Base-by-base conservation (phyloP, 805 yeast species). In the Yarrowia divulgata region DNA sequence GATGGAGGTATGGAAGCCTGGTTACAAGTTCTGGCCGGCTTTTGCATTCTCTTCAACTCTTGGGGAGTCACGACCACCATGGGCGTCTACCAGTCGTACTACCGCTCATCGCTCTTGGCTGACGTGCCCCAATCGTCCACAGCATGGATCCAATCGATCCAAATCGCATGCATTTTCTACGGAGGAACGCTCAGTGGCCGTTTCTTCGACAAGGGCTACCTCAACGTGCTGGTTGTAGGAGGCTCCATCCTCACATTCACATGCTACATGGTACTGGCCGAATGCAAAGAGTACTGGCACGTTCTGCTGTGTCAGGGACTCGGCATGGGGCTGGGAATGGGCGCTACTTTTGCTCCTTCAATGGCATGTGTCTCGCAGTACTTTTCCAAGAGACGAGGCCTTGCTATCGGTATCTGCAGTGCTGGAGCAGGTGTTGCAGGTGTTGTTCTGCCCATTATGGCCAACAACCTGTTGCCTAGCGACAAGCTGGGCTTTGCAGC, bases 11-110 rank as follows among this genome's bases (percentile, higher is more conserved):
- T 48, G 10, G 35, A 32, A 8, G 87, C 85, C 1, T 85, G 87
- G 87, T 73, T 83, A n/a, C 84, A 83, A n/a, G 83, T 85, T 0
- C 32, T 81, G 1, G 84, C 83, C 19, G 81, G 80, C 0, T 81
- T 84, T 78, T 77, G 82, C 19, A 73, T 80, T 75, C 74, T 80
- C 82, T 73, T 83, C 73, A 74, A 83, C 70, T 82, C 88, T 0
- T 86, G 86, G 83, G 90, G 90, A n/a, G 80, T 85, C 76, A 84
- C 84, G 67, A 84, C 86, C 37, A 79, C 85, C 3, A 86, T 79
- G 75, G 89, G 89, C 23, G 85, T 86, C 4, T 87, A 84, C 73
- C 83, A 86, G 60, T 79, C 83, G 50, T 85, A 81, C 73, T 87
- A 86, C 72, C 67, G 58, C 29, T 77, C 79, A 12, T 55, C 76